Base-by-base conservation (phyloP, 148 eudicot genomes). In the Selenicereus undatus region DNA sequence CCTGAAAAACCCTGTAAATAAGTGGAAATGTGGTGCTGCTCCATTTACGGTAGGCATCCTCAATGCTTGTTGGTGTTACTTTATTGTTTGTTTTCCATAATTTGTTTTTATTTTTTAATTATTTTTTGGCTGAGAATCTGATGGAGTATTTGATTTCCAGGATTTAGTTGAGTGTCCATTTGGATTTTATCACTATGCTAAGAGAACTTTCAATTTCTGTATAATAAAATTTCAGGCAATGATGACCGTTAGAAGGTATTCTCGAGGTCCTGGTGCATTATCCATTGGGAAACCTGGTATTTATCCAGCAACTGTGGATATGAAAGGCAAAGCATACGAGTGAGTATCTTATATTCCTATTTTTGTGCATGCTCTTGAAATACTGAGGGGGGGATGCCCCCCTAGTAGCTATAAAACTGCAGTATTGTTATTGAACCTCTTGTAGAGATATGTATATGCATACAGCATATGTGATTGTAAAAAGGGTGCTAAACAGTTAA, bases 11-110 rank as follows among this genome's bases (percentile, higher is more conserved):
- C 97, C 98, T n/a, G 88, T 86, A n/a, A 92, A 93, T 83, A 92
- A 92, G 89, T 96, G 99, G 99, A 90, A 90, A 36, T 96, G 99
- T 86, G 99, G 98, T 77, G 99, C 99, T 79, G 98, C 99, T 86
- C 99, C 99, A 36, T 87, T 96, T 68, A 92, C 99, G 22, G 99
- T 96, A 91, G 43, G 88, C 70, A 29, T 29, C 4, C 4, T 73
- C 50, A 36, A 22, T 79, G 75, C 71, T 74, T 42, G 26, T 56
- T 51, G 18, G 9, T 71, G 10, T 78, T 81, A 30, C 21, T 42
- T 51, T 74, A 8, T 43, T 71, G 43, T 48, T 74, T 73, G 5
- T 26, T 71, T 73, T 73, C 18, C 58, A 21, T 22, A 17, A 64
- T 10, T 8, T 16, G 32, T 32, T 32, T 32, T 32, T 32, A 32